Evolutionary conservation across 371 early-diverging fungal genomes (phyloP), one percentile per base, ranked within the genome.

Genomic region (Lichtheimia ornata): DNA sequence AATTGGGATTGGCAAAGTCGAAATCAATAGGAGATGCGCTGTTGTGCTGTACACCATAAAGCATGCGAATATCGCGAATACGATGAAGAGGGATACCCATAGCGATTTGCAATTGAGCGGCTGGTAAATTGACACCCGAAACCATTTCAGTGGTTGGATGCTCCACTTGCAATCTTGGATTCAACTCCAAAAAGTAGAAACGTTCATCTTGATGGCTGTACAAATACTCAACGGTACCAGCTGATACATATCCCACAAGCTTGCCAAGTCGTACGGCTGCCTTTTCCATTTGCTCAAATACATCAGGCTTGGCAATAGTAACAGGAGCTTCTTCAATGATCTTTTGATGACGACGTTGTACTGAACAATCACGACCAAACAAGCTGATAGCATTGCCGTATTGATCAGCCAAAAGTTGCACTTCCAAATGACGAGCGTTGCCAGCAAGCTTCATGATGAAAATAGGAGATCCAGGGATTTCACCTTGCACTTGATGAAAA

Each of bases 61-160:
- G 88, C n/a, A 91, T 88, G 65, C 98, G 92, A 56, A 97, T 96
- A 77, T 98, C 97, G 64, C 90, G 90, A 72, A 97, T 94, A 71
- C 93, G 88, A 72, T 90, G 87, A 63, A 97, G 84, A 30, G 96
- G 97, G 56, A 97, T 94, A 74, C 97, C 97, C 96, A 97, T 97
- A 30, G 98, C 97, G 55, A 99, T 91, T 71, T 96, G 95, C 54
- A 97, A 87, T 75, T 99, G 99, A 12, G 97, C 95, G 45, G 96
- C 98, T 5, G 98, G 98, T 58, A 99, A 79, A 70, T 99, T 97
- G 71, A 97, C 96, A 47, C 97, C 97, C 30, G 97, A 94, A 27
- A 97, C 95, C 89, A 98, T 95, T 76, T 99, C 99, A 15, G 99
- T 98, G 24, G 96, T 96, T 53, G 99, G 98, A 84, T 99, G 99